A percentile compares a stretch with the other conserved stretches of the same genome.
phyloP scores from a whole-genome alignment of 2,329 filamentous ascomycete genomes.

The Phyllosticta citribraziliensis region DNA sequence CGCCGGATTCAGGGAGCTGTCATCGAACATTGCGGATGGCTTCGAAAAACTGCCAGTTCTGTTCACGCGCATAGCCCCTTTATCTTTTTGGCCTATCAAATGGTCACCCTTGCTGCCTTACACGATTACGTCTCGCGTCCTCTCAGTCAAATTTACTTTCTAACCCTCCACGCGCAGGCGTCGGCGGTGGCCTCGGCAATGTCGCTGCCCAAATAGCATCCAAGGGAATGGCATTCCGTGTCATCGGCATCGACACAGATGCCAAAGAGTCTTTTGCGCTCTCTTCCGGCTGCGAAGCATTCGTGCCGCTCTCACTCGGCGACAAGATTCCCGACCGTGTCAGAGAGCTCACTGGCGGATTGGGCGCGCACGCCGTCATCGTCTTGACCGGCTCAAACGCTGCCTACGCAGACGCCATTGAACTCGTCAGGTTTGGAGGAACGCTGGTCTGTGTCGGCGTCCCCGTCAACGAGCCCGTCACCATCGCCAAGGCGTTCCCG shows the following conservation, averaged over 20 bases:
- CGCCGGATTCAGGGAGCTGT: too few species aligned
- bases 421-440: slow-evolving; percentile 36
- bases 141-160: slow-evolving; percentile 1
- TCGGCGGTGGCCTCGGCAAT: slow-evolving; percentile 56
- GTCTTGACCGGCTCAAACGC: slow-evolving; percentile 42
- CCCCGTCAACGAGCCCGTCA: slow-evolving; percentile 37
- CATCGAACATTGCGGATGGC: too few species aligned
- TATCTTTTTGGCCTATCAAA: not conserved
- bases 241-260: slow-evolving; percentile 56
- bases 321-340: slow-evolving; percentile 45
- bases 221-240: slow-evolving; percentile 51
- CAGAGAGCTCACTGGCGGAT: slow-evolving; percentile 44
- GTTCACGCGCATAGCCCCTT: too few species aligned
- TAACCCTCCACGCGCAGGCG: slow-evolving; percentile 31
- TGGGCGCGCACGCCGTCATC: slow-evolving; percentile 52
- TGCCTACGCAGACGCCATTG: slow-evolving; percentile 34
- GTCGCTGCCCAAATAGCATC: slow-evolving; percentile 51
- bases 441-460: slow-evolving; percentile 38
- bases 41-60: too few species aligned
- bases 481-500: slow-evolving; percentile 33
- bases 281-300: slow-evolving; percentile 55
- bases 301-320: slow-evolving; percentile 51
- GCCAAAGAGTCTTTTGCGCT: slow-evolving; percentile 53
- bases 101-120: not conserved
- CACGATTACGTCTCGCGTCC: slow-evolving; percentile 14